Percentiles rank a stretch among this genome's conserved stretches.
Conservation (phyloP, 169 alveolate genomes). For the Cystoisospora suis region DNA sequence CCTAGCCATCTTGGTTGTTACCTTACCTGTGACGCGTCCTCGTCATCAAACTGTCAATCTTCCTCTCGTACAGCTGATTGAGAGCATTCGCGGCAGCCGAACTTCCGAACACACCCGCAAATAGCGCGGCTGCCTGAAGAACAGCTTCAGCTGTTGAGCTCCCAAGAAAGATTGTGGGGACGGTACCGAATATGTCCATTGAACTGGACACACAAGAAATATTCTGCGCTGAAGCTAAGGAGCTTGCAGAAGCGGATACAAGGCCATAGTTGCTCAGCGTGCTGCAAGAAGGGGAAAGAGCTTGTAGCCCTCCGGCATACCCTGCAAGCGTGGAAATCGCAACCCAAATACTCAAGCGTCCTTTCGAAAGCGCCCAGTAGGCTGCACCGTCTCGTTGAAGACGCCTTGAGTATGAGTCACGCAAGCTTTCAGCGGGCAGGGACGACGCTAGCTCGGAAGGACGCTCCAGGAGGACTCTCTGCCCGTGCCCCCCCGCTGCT, state of each 20-base stretch:
- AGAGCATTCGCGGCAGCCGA: conserved; percentile 62
- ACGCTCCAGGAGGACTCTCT: no score
- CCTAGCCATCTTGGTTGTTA: no score
- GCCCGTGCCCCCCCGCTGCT: background rate
- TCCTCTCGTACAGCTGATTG: conserved; percentile 57
- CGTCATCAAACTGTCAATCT: conserved; percentile 57
- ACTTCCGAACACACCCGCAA: conserved; percentile 40
- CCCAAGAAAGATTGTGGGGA: background rate
- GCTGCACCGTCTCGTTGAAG: conserved; percentile 13
- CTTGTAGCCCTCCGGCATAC: conserved; percentile 36
- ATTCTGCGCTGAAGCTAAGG: background rate
- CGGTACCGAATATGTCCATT: no score
- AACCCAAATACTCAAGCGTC: conserved; percentile 46
- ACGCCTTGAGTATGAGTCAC: background rate
- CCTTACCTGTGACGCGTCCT: conserved; percentile 50
- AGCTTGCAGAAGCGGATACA: background rate
- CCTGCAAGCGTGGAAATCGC: conserved; percentile 47
- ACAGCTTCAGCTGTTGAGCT: background rate
- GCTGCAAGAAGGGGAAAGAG: background rate
- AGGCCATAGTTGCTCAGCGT: no score
- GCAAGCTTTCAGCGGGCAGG: no score
- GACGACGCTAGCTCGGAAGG: no score
- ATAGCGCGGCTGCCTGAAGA: conserved; percentile 14
- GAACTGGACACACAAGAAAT: background rate
- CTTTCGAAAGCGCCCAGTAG: conserved; percentile 50